phyloP scores from a whole-genome alignment of 2,329 filamentous ascomycete genomes.

The Escovopsis sp. region DNA sequence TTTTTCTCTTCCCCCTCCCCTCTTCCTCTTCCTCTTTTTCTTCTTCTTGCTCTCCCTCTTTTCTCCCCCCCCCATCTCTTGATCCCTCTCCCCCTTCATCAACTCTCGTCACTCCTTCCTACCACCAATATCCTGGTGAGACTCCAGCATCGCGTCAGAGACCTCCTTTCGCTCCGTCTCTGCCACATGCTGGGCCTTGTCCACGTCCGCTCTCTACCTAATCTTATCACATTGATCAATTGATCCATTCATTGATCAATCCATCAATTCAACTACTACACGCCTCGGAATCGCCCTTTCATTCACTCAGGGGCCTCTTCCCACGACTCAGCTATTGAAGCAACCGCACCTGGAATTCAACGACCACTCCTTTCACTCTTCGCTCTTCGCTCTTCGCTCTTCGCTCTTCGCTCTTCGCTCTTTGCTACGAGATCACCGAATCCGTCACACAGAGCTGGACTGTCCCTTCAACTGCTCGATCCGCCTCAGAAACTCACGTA shows the following conservation, averaged over 20 bases:
- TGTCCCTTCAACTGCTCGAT: not conserved
- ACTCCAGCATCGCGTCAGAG: not conserved
- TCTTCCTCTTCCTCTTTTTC: slow-evolving; percentile 1
- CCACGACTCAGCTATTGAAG: not conserved
- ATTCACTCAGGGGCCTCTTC: slow-evolving; percentile 1
- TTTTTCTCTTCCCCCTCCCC: not conserved
- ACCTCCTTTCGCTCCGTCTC: not conserved
- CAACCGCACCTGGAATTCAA: not conserved
- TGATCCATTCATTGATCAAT: not conserved
- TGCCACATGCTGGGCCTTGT: not conserved
- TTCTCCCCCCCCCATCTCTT: not conserved
- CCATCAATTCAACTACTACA: not conserved
- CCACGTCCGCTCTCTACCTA: slow-evolving; percentile 3
- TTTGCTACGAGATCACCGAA: not conserved
- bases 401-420: not conserved
- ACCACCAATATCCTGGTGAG: not conserved
- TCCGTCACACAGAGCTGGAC: not conserved
- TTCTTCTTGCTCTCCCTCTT: not conserved
- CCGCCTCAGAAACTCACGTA: not conserved
- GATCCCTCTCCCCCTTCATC: not conserved
- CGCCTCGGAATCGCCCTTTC: slow-evolving; percentile 1
- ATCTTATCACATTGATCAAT: not conserved
- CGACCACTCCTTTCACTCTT: not conserved
- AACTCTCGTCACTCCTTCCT: not conserved
- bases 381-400: too few relatives aligned